phyloP scores from a whole-genome alignment of 1,284 basidiomycete species.

The Leccinum ambiguum region DNA sequence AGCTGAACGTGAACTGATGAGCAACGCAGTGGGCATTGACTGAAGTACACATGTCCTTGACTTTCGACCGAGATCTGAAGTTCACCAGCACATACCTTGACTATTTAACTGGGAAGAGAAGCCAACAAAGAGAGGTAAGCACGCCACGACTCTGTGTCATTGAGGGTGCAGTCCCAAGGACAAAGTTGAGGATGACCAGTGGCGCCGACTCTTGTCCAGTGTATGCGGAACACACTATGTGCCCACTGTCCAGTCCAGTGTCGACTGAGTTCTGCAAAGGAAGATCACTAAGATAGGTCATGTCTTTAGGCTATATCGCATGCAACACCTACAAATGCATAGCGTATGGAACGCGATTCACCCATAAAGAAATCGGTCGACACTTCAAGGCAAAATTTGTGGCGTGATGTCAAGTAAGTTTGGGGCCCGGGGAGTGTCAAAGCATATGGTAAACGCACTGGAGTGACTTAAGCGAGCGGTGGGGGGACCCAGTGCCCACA shows the following conservation, averaged over 20 bases:
- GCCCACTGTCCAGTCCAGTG: slow-evolving; percentile 2
- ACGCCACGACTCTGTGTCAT: slow-evolving; percentile 11
- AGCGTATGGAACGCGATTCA: slow-evolving; percentile 10
- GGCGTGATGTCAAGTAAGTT: slow-evolving; percentile 16
- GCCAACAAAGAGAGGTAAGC: background rate
- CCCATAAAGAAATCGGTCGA: slow-evolving; percentile 9
- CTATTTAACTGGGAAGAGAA: slow-evolving; percentile 20
- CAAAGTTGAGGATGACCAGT: slow-evolving; percentile 5
- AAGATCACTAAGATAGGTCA: slow-evolving; percentile 4
- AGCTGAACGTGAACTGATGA: slow-evolving; percentile 13
- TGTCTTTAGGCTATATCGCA: background rate
- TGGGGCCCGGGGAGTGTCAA: background rate
- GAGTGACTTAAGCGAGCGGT: slow-evolving; percentile 7
- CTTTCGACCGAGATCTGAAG: slow-evolving; percentile 14
- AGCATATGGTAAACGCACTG: slow-evolving; percentile 16
- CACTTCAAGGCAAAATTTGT: slow-evolving; percentile 23
- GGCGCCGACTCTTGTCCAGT: slow-evolving; percentile 20
- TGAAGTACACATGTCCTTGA: slow-evolving; percentile 21
- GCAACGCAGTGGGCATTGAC: slow-evolving; percentile 10
- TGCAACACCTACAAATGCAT: slow-evolving; percentile 5
- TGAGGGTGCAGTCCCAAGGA: background rate
- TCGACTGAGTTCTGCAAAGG: background rate
- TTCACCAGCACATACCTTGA: slow-evolving; percentile 16
- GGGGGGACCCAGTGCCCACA: background rate
- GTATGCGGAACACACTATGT: slow-evolving; percentile 4